Base-by-base conservation (phyloP, 2,329 filamentous ascomycete genomes). In the Phialophora tarda region DNA sequence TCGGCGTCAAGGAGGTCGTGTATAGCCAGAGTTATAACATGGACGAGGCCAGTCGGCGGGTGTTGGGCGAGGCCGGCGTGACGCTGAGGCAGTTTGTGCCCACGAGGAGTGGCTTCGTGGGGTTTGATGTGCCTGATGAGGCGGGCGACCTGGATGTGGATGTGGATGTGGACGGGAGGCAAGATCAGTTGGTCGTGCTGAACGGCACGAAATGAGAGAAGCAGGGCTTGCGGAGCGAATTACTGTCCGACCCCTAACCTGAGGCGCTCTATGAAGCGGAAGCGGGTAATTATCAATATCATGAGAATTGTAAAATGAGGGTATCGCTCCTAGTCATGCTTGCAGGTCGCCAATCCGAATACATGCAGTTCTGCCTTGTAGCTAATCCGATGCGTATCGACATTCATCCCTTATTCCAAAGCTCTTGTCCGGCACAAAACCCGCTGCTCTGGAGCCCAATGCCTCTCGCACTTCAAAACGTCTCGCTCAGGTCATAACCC, bases 1-100 rank as follows among this genome's bases (percentile, higher is more conserved):
- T 98, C 7, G 95, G 95, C 21, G 97, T 99, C 71, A 88, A 87
- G 50, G 95, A 99, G 82, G 95, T 99, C 14, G 93, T 99, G 14
- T 99, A 97, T 75, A 93, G 88, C 71, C 90, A 96, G 76, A 88
- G 91, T 28, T 99, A 99, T 77, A 94, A 94, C 77, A 97, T 99
- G 90, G 95, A 99, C 75, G 86, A 83, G 48, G 88, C 92, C 77
- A 91, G 92, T 44, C 92, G 93, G 8, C 86, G 86, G 59, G 90
- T 99, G 30, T 91, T 99, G 72, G 82, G 87, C 65, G 88, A 93
- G 77, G 93, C 93, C 6, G 94, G 94, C 0, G 91, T 98, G 21
- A 86, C 85, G 68, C 80, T 99, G 74, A 86, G 95, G 72, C 93
- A 98, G 78, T 98, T 97, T 48, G 69, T 70, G 23, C 69, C 67